Evolutionary conservation across 2,329 filamentous ascomycete genomes (phyloP).

Genomic region (Penicillium sp.): DNA sequence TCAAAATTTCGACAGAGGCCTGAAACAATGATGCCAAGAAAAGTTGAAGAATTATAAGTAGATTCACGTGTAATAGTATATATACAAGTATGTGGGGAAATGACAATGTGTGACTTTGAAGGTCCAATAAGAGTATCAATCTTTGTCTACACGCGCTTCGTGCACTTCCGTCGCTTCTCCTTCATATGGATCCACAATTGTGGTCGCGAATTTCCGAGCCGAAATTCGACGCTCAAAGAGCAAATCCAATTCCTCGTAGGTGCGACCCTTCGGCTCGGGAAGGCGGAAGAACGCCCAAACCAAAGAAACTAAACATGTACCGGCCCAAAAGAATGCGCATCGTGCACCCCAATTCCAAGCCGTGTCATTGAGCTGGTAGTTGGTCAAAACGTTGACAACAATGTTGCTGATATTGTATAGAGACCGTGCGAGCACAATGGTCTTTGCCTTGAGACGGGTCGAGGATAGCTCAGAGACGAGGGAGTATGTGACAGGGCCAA

Average conservation of each 20-base stretch:
- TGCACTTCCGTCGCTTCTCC: neutral
- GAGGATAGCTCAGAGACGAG: constrained; percentile 54
- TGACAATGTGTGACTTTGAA: no score
- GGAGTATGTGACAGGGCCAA: constrained; percentile 56
- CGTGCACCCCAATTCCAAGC: constrained; percentile 41
- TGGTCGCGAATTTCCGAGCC: constrained; percentile 41
- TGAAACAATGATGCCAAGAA: no score
- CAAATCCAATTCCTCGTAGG: constrained; percentile 43
- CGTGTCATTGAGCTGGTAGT: constrained; percentile 34
- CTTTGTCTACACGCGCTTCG: neutral
- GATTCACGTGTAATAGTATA: no score
- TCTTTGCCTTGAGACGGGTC: constrained; percentile 54
- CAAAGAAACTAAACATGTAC: constrained; percentile 32
- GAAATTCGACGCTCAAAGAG: constrained; percentile 42
- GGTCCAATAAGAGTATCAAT: neutral
- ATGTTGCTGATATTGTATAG: constrained; percentile 52
- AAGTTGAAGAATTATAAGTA: no score
- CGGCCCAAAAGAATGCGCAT: constrained; percentile 46
- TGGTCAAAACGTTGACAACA: constrained; percentile 38
- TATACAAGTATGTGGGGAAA: no score
- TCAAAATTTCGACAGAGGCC: no score
- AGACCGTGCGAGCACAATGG: constrained; percentile 53
- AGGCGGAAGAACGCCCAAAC: constrained; percentile 48
- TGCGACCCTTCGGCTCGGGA: constrained; percentile 45
- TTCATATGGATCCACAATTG: constrained; percentile 34